Conservation (phyloP, 2,329 filamentous ascomycete species). For the Colletotrichum sansevieriae region DNA sequence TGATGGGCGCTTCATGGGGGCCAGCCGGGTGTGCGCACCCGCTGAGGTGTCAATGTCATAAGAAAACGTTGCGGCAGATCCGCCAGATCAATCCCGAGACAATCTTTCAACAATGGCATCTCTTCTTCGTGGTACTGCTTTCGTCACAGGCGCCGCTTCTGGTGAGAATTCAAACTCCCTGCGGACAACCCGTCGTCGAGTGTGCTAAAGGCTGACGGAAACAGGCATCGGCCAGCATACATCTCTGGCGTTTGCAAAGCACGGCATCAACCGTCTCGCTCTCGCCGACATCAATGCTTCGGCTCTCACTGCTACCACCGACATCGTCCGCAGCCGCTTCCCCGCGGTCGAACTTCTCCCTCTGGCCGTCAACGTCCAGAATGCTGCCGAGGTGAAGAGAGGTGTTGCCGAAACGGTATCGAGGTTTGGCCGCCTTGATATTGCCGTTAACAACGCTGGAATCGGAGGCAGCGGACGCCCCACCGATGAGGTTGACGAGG, state of each 20-base stretch:
- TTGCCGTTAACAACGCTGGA: slow-evolving; percentile 69
- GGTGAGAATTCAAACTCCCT: slow-evolving; percentile 48
- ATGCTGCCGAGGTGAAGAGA: slow-evolving; percentile 56
- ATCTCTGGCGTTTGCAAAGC: slow-evolving; percentile 60
- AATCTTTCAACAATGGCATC: slow-evolving; percentile 49
- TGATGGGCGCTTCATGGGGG: background rate
- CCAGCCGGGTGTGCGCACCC: slow-evolving; percentile 8
- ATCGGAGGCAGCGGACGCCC: slow-evolving; percentile 56
- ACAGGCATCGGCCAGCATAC: slow-evolving; percentile 63
- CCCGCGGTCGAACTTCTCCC: slow-evolving; percentile 56
- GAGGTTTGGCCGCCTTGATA: slow-evolving; percentile 66
- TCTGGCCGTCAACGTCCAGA: slow-evolving; percentile 60
- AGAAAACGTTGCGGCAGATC: background rate
- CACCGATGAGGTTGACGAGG: slow-evolving; percentile 60
- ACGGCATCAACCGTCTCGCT: slow-evolving; percentile 61
- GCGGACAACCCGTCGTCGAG: background rate
- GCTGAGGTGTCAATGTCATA: background rate
- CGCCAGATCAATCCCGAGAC: background rate
- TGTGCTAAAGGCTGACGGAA: background rate
- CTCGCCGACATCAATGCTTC: slow-evolving; percentile 59
- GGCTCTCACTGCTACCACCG: slow-evolving; percentile 49
- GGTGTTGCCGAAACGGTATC: slow-evolving; percentile 56
- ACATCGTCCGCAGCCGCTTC: slow-evolving; percentile 52
- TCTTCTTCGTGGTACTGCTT: slow-evolving; percentile 59
- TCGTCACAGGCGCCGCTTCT: slow-evolving; percentile 62